Evolutionary conservation across 2,329 filamentous ascomycete genomes (phyloP).

Genomic region (Colletotrichum sp.): DNA sequence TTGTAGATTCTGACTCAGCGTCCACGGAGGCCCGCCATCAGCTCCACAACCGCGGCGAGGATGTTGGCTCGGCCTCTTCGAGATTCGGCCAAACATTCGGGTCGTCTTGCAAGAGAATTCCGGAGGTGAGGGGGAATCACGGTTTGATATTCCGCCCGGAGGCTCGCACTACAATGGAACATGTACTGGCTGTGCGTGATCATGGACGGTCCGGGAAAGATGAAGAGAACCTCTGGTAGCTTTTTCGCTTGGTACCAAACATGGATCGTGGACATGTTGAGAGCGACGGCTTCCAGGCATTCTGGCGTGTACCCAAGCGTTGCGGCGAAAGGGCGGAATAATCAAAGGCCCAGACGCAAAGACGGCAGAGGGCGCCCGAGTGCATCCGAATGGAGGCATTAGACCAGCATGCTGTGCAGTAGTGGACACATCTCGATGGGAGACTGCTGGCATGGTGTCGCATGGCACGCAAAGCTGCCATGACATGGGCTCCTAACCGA

Average conservation of each 20-base stretch:
- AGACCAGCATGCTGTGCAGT: not conserved
- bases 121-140: not conserved
- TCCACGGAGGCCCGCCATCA: not conserved
- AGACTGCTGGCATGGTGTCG: not conserved
- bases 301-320: not conserved
- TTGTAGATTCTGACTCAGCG: conserved; percentile 4
- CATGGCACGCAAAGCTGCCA: not conserved
- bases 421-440: not conserved
- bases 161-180: not conserved
- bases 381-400: not conserved
- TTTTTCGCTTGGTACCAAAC: not conserved
- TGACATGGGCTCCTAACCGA: not conserved
- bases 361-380: not conserved
- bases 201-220: not conserved
- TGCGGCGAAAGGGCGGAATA: not conserved
- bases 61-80: not conserved
- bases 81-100: not conserved
- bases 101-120: not conserved
- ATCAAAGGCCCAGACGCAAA: not conserved
- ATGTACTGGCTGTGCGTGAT: not conserved
- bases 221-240: not conserved
- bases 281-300: not conserved
- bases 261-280: not conserved
- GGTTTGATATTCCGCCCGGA: not conserved
- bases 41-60: not conserved